Conservation (phyloP, 495 filamentous ascomycete species). For the Hyaloscypha bicolor region DNA sequence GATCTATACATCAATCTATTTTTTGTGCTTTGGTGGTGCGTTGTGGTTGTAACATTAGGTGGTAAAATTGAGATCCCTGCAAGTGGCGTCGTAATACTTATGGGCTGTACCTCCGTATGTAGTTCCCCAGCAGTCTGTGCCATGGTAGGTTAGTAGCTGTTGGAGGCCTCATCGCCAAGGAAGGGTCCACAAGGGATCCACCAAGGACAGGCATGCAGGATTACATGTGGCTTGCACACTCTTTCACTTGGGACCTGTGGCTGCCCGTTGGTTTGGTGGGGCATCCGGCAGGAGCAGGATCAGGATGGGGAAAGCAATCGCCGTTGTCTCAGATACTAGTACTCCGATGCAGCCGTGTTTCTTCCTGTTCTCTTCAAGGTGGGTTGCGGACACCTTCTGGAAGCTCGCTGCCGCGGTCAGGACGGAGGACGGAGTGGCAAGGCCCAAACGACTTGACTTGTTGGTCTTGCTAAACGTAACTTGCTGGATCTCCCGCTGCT, state of each 20-base stretch:
- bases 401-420: not conserved
- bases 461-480: not conserved
- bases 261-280: not conserved
- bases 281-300: not conserved
- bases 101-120: too few species aligned
- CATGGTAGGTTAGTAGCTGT: not conserved
- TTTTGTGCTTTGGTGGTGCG: too few species aligned
- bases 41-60: too few species aligned
- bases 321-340: not conserved
- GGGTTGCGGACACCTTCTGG: not conserved
- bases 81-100: too few species aligned
- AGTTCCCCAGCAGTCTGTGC: not conserved
- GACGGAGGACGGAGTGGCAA: not conserved
- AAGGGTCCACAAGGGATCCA: not conserved
- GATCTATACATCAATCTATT: too few species aligned
- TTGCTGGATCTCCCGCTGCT: not conserved
- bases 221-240: not conserved
- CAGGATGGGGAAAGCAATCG: not conserved
- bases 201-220: too few species aligned
- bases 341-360: not conserved
- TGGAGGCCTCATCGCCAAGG: not conserved
- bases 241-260: slow-evolving; percentile 1
- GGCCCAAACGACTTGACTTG: not conserved
- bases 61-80: too few species aligned
- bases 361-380: not conserved